Base-by-base conservation (phyloP, 768 basidiomycete species). In the Russula sp. region DNA sequence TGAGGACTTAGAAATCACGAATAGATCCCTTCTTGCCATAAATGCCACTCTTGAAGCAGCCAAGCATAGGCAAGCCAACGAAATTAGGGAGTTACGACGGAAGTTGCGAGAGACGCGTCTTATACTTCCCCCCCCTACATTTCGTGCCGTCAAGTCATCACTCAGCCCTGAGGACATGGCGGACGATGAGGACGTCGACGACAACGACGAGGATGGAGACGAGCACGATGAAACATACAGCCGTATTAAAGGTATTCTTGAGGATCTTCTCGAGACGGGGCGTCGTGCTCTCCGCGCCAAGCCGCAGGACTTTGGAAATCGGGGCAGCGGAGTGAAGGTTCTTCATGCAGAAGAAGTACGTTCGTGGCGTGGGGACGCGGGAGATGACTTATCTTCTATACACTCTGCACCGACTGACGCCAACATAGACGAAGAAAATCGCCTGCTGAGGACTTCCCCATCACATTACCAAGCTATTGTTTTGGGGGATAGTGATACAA, bases 1-100 rank as follows among this genome's bases (percentile, higher is more conserved):
- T 60, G 90, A 88, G 13, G 93, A 96, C 75, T 78, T 96, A 11
- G 90, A 95, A 73, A 96, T 96, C 69, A 87, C 90, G 7, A 95
- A 93, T 72, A 80, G 83, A 38, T 96, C 93, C 1, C 79, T 96
- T 18, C 78, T 95, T 49, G 83, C 84, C 2, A 93, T 96, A 74
- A 96, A 95, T 69, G 77, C 86, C 2, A 81, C 87, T 18, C 79
- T 96, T 22, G 93, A 96, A 72, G 81, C 84, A 39, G 81, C 83
- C 38, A 93, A 91, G 73, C 82, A 87, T 66, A 81, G 80, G 34
- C 93, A 95, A 69, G 83, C 86, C 7, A 85, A 83, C 65, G 93
- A 96, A 73, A 93, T 96, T 55, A 82, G 89, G 22, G 90, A 93
- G 45, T 78, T 96, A 18, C 83, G 87, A 14, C 83, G 91, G 36